Base-by-base conservation (phyloP, 2,329 filamentous ascomycete species). In the Byssochlamys sp. region DNA sequence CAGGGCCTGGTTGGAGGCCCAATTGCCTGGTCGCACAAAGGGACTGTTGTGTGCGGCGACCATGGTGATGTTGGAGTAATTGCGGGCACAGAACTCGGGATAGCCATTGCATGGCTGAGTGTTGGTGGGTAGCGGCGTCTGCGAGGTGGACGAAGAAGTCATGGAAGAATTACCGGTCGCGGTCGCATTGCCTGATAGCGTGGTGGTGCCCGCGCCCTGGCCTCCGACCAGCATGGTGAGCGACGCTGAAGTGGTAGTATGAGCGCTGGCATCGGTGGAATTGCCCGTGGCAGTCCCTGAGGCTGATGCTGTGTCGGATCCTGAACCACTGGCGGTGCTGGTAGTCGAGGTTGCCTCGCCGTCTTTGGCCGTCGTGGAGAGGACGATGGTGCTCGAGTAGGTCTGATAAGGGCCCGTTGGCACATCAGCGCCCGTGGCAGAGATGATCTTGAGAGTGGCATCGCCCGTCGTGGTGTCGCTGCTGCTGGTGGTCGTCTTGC, bases 1-100 rank as follows among this genome's bases (percentile, higher is more conserved):
- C 51, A 88, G 78, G 28, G 79, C 78, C 74, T 95, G 90, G 72
- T 95, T 95, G 57, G 87, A 82, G 12, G 85, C 89, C 9, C 86
- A 82, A 70, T 88, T 91, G 63, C 87, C 87, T 14, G 79, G 70
- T 7, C 81, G 78, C 48, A 86, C 80, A 69, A 95, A 95, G 10
- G 89, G 88, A 49, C 88, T 90, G 76, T 95, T 95, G 75, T 95
- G 90, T 19, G 86, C 85, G 24, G 82, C 84, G 1, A 95, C 82
- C 65, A 88, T 80, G 57, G 89, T 91, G 71, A 94, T 86, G 71
- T 94, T 91, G 78, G 86, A 84, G 73, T 91, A 95, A 64, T 84
- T 85, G 59, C 89, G 83, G 4, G 74, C 75, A 76, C 90, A 95
- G 66, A 94, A 85, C 72, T 92, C 88, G 26, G 86, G 74, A 64